Evolutionary conservation across 495 filamentous ascomycete genomes (phyloP), one percentile per base, ranked within the genome.

Genomic region (Aspergillus panamensis): DNA sequence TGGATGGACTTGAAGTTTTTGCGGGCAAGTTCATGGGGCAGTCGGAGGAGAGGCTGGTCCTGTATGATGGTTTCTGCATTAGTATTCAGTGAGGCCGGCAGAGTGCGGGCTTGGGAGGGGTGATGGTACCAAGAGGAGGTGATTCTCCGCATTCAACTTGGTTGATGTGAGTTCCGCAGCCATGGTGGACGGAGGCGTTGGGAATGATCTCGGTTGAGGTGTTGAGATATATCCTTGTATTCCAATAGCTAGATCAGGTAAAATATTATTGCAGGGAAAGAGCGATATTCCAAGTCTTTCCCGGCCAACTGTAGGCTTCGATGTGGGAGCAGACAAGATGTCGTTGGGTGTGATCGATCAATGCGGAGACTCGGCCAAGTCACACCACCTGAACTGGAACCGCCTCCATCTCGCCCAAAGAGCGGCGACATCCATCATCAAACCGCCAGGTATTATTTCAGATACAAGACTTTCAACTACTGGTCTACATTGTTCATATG

Each of bases 21-120:
- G 53, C 94, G 88, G 42, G 90, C 84, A 53, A 97, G 85, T 70
- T 97, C 93, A 70, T 91, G 84, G 19, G 94, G 94, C 4, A 97
- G 80, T 19, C 91, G 88, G 63, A 98, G 87, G 59, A 97, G 90
- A 21, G 94, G 88, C 84, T 97, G 93, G 71, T 98, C 94, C 92
- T 96, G 51, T 29, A 43, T 35, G 19, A 6, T 52, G 48, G n/a
- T 16, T 35, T 37, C 1, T 31, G n/a, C 9, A 29, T 70, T 43
- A 69, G 60, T 51, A 61, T 53, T 17, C 54, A 32, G 49, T 55
- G 40, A 19, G 16, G 19, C 33, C 3, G 31, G 52, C 33, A 30
- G 14, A 30, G 39, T 55, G 25, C 45, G 53, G 52, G 29, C 58
- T 39, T 32, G 44, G 50, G 49, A 53, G 51, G 13, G 33, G 33